Conservation (phyloP, 2,329 filamentous ascomycete species). For the Cladobotryum protrusum region DNA sequence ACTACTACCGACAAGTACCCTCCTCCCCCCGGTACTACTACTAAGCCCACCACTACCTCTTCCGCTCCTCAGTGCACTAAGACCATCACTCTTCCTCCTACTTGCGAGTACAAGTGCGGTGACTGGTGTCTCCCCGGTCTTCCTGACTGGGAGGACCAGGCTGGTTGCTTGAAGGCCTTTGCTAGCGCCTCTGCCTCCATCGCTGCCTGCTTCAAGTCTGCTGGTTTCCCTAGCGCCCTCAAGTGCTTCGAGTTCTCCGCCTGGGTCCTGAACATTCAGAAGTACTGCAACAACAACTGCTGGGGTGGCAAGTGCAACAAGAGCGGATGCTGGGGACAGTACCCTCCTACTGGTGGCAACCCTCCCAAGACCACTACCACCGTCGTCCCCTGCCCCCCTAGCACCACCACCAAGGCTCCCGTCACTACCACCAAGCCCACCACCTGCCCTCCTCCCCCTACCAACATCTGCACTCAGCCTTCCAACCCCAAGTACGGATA, state of each 20-base stretch:
- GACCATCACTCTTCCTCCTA: constrained; percentile 38
- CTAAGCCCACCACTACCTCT: constrained; percentile 24
- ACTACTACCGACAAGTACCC: too few species aligned
- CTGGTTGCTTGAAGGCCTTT: constrained; percentile 36
- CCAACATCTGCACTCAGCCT: constrained; percentile 49
- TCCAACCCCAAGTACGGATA: constrained; percentile 56
- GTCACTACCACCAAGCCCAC: constrained; percentile 26
- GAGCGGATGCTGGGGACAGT: constrained; percentile 35
- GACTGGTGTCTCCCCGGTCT: constrained; percentile 47
- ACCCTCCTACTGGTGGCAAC: constrained; percentile 12
- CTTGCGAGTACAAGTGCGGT: constrained; percentile 50
- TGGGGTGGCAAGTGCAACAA: constrained; percentile 34
- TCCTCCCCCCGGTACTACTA: constrained; percentile 18
- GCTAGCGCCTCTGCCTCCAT: constrained; percentile 42
- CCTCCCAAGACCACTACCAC: constrained; percentile 29
- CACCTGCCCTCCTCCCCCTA: constrained; percentile 39
- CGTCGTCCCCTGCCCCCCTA: constrained; percentile 27
- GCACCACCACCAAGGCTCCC: constrained; percentile 22
- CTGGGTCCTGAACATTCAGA: constrained; percentile 43
- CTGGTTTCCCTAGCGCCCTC: constrained; percentile 43
- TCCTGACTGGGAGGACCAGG: constrained; percentile 40
- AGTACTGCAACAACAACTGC: constrained; percentile 38
- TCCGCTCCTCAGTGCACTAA: constrained; percentile 40
- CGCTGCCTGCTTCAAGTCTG: constrained; percentile 44
- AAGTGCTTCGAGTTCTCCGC: constrained; percentile 44